These are phyloP conservation scores for Saccharomyces jurei DNA, from an alignment of 805 yeast genomes.

Conservation along the genomic window DNA sequence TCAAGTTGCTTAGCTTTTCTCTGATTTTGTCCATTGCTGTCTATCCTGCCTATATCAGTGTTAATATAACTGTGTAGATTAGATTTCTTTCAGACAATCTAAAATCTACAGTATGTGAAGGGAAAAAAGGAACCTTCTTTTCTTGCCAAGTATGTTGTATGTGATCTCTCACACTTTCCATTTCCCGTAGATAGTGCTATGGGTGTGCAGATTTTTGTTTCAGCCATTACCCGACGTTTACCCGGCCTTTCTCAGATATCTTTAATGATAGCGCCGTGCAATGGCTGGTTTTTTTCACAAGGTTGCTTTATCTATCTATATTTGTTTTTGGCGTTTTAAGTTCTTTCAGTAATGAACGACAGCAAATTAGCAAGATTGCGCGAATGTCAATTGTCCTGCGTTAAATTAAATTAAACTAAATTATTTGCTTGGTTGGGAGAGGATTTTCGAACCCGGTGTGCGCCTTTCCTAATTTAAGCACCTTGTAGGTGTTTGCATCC, in stretches of 20 bases:
- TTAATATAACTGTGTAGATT: not conserved
- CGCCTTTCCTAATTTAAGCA: not conserved
- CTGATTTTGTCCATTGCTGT: slow-evolving; percentile 44
- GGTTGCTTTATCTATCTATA: not conserved
- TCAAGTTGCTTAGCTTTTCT: slow-evolving; percentile 73
- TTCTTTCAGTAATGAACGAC: not conserved
- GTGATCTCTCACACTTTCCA: not conserved
- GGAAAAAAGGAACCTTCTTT: not conserved
- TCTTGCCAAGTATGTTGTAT: not conserved
- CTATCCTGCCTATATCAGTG: slow-evolving; percentile 4
- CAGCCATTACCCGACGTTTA: slow-evolving; percentile 4
- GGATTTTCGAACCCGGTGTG: not conserved
- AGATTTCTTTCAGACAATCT: not conserved
- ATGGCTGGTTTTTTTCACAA: not conserved
- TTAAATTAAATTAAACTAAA: not conserved
- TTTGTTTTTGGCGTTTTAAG: not conserved
- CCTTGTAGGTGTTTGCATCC: not conserved
- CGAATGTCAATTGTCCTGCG: not conserved
- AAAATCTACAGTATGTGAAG: not conserved
- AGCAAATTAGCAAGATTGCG: not conserved
- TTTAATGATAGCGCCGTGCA: not conserved
- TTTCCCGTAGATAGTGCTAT: not conserved
- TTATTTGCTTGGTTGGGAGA: not conserved
- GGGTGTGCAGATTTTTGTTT: not conserved
- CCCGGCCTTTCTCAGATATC: too few species aligned